These are phyloP conservation scores for Eudorina sp. DNA, from an alignment of 139 green algal species.

Conservation along the genomic window DNA sequence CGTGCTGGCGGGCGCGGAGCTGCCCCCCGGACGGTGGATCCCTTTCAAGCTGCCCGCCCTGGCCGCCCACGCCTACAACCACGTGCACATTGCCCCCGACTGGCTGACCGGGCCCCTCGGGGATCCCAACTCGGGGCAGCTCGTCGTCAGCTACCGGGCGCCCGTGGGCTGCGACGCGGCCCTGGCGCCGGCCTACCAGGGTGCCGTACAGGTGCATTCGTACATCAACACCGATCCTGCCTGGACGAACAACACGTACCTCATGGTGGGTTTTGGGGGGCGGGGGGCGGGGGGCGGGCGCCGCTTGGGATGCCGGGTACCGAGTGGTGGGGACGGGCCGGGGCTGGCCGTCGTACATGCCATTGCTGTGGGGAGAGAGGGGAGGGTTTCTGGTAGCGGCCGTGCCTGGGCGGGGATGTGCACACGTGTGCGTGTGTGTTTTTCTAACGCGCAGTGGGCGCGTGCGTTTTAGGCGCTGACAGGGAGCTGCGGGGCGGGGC, in stretches of 20 bases:
- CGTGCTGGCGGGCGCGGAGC: neutral
- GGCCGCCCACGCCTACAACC: neutral
- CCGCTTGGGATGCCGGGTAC: neutral
- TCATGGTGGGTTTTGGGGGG: neutral
- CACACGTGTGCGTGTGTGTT: neutral
- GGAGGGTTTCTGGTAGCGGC: neutral
- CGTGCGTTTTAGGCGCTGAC: too few relatives aligned
- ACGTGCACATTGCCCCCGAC: neutral
- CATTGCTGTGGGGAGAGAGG: neutral
- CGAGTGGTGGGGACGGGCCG: neutral
- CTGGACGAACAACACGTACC: neutral
- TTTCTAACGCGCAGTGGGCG: too few relatives aligned
- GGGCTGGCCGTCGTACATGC: neutral
- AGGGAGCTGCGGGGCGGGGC: too few relatives aligned
- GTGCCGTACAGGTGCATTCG: neutral
- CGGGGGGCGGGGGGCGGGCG: neutral
- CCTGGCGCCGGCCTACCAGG: neutral
- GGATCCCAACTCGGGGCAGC: neutral
- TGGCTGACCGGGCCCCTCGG: neutral
- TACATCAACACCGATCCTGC: neutral
- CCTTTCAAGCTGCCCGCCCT: neutral
- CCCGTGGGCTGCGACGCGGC: conserved; percentile 1
- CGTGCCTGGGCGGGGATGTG: neutral
- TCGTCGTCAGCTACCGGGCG: conserved; percentile 5
- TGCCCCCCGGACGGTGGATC: neutral